Percentiles rank a stretch among this genome's conserved stretches.
Evolutionary conservation across 768 basidiomycete genomes (phyloP).

Genomic region (Xerocomellus intermedius): DNA sequence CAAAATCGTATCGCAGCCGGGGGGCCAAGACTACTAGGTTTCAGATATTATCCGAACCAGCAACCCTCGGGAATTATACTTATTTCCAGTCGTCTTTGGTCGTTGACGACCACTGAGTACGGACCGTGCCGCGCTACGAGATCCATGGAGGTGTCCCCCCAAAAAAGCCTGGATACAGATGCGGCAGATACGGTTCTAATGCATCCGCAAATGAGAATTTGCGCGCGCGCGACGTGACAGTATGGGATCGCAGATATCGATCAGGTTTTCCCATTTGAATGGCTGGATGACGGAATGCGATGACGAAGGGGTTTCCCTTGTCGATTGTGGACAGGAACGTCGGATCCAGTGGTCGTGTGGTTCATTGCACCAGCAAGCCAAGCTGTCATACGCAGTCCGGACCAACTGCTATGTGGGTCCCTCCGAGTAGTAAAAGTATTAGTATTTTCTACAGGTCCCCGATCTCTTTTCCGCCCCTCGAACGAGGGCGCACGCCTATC

Average conservation of each 20-base stretch:
- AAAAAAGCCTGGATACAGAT: not conserved
- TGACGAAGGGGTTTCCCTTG: conserved; percentile 5
- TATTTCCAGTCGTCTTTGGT: not conserved
- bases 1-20: not conserved
- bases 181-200: conserved; percentile 6
- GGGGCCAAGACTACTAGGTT: conserved; percentile 8
- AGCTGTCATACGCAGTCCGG: conserved; percentile 4
- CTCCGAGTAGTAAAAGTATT: not conserved
- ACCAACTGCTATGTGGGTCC: conserved; percentile 4
- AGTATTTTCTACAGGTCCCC: not conserved
- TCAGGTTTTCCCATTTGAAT: conserved; percentile 6
- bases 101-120: not conserved
- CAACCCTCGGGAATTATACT: conserved; percentile 5
- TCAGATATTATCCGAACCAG: conserved; percentile 10
- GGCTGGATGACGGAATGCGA: conserved; percentile 17
- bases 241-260: conserved; percentile 13
- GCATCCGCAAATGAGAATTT: conserved; percentile 6
- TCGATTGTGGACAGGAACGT: conserved; percentile 6
- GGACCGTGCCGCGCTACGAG: too few relatives aligned
- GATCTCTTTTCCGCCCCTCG: not conserved
- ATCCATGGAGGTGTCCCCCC: not conserved
- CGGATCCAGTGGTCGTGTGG: not conserved
- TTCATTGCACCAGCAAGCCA: conserved; percentile 1
- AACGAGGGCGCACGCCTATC: conserved; percentile 6
- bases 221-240: not conserved